Conservation (phyloP, 192 early-diverging fungal species). For the Backusella macrospora region DNA sequence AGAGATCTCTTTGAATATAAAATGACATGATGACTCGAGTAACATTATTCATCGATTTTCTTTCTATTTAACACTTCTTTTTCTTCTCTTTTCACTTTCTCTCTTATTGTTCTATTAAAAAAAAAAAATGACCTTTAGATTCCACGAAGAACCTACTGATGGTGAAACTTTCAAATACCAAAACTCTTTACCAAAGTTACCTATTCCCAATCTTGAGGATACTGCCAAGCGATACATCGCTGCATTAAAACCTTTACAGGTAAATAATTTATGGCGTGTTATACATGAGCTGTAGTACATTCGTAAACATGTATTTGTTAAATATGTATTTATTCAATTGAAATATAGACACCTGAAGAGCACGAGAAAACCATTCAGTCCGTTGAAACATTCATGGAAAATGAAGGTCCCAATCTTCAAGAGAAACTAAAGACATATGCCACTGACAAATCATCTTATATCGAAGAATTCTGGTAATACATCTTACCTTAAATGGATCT, state of each 20-base stretch:
- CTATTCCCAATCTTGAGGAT: slow-evolving; percentile 57
- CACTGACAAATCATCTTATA: slow-evolving; percentile 48
- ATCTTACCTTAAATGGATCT: neutral
- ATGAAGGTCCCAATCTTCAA: slow-evolving; percentile 59
- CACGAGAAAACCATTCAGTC: slow-evolving; percentile 42
- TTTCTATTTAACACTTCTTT: neutral
- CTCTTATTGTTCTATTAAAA: neutral
- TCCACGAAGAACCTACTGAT: slow-evolving; percentile 15
- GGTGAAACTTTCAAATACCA: slow-evolving; percentile 64
- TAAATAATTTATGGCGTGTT: slow-evolving; percentile 19
- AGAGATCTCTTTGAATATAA: slow-evolving; percentile 5
- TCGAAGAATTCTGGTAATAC: slow-evolving; percentile 54
- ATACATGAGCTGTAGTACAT: no score
- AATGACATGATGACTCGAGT: neutral
- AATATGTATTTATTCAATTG: slow-evolving; percentile 29
- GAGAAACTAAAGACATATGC: slow-evolving; percentile 56
- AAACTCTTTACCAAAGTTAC: slow-evolving; percentile 56
- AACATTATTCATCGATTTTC: neutral
- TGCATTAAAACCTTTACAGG: slow-evolving; percentile 57
- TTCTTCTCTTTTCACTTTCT: neutral
- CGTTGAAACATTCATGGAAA: slow-evolving; percentile 44
- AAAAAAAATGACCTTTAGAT: slow-evolving; percentile 6
- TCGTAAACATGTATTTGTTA: slow-evolving; percentile 39
- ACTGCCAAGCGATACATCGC: slow-evolving; percentile 52
- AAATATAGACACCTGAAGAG: slow-evolving; percentile 46